These are phyloP conservation scores for Triticum monococcum DNA, from an alignment of 176 grass and related monocot genomes.

Conservation along the genomic window DNA sequence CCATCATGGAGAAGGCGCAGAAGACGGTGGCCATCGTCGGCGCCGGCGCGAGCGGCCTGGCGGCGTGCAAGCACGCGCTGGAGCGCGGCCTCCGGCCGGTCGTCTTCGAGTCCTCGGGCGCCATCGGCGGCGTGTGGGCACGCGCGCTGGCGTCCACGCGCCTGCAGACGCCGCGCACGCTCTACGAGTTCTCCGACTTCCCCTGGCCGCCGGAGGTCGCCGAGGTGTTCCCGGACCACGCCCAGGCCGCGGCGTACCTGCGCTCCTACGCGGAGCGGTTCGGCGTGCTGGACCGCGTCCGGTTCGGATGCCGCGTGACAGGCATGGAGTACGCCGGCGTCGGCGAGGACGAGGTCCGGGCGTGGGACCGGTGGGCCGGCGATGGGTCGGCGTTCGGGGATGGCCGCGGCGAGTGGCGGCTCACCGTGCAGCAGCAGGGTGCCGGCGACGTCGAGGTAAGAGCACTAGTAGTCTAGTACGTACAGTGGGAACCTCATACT, in stretches of 20 bases:
- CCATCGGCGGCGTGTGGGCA: conserved; percentile 57
- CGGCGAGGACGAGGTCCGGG: conserved; percentile 35
- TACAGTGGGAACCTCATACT: background rate
- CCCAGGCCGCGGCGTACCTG: conserved; percentile 46
- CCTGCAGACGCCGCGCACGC: conserved; percentile 39
- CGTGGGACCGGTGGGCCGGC: conserved; percentile 52
- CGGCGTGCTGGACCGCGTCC: conserved; percentile 10
- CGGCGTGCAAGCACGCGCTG: conserved; percentile 54
- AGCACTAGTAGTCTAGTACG: background rate
- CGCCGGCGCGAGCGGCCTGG: conserved; percentile 55
- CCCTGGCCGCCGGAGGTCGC: conserved; percentile 44
- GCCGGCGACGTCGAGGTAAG: background rate
- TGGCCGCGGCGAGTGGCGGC: conserved; percentile 6
- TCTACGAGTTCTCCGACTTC: conserved; percentile 49
- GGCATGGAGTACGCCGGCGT: conserved; percentile 36
- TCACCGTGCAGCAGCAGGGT: background rate
- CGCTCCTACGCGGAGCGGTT: conserved; percentile 45
- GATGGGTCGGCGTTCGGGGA: conserved; percentile 55
- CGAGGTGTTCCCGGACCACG: conserved; percentile 30
- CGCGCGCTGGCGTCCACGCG: conserved; percentile 42
- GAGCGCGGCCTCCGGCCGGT: conserved; percentile 42
- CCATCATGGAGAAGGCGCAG: background rate
- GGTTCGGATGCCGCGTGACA: conserved; percentile 37
- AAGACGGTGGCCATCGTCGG: conserved; percentile 44
- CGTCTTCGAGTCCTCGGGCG: conserved; percentile 35